phyloP scores from a whole-genome alignment of 2,329 filamentous ascomycete genomes.

The Daldinia eschscholtzii region DNA sequence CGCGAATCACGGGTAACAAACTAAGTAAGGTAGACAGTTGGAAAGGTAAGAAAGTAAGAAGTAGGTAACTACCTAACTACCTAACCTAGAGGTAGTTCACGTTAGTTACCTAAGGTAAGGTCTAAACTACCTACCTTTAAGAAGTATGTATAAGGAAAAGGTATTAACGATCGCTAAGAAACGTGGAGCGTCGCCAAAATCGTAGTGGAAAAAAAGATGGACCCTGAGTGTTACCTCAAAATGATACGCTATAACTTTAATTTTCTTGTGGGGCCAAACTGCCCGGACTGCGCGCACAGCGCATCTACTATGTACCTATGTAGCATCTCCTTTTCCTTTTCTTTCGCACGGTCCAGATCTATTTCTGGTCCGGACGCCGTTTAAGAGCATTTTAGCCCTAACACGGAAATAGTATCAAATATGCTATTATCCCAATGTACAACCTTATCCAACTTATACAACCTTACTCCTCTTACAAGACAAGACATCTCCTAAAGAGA shows the following conservation, averaged over 20 bases:
- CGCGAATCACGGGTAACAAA: not conserved
- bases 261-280: slow-evolving; percentile 27
- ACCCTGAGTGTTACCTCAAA: slow-evolving; percentile 34
- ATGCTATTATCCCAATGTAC: slow-evolving; percentile 20
- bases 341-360: slow-evolving; percentile 22
- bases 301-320: too few species aligned
- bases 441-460: not conserved
- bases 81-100: too few species aligned
- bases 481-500: not conserved
- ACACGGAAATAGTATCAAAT: not conserved
- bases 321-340: slow-evolving; percentile 20
- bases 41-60: not conserved
- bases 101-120: not conserved
- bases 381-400: slow-evolving; percentile 17
- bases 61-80: too few species aligned
- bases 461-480: not conserved
- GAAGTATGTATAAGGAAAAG: not conserved
- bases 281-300: slow-evolving; percentile 15
- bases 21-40: not conserved
- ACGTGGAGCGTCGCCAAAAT: slow-evolving; percentile 10
- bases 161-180: not conserved
- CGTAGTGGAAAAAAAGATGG: slow-evolving; percentile 16
- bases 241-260: slow-evolving; percentile 42
- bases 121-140: too few species aligned
- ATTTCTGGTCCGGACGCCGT: slow-evolving; percentile 23